Percentiles rank a stretch among this genome's conserved stretches.
Conservation (phyloP, 192 early-diverging fungal genomes). For the Gonapodya sp. region DNA sequence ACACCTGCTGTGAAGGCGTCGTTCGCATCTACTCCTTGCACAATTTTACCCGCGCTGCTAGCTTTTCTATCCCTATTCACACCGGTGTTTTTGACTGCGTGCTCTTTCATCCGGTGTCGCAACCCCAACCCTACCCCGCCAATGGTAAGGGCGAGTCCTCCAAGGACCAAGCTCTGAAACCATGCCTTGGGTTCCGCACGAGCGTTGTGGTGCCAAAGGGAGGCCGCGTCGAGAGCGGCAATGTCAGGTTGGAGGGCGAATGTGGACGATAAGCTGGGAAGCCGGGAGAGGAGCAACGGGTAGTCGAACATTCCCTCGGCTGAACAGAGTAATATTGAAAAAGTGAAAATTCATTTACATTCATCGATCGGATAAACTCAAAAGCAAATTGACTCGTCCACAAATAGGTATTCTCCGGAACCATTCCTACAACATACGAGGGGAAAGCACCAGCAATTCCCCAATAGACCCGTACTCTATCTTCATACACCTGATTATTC, state of each 20-base stretch:
- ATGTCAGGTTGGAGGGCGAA: neutral
- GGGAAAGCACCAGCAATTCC: too few relatives aligned
- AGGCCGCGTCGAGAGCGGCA: neutral
- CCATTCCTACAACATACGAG: too few relatives aligned
- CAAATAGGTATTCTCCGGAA: too few relatives aligned
- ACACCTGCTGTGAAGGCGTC: neutral
- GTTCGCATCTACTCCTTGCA: neutral
- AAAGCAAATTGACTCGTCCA: too few relatives aligned
- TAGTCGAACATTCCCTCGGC: neutral
- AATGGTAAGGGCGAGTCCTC: neutral
- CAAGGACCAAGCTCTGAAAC: neutral
- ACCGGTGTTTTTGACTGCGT: too few relatives aligned
- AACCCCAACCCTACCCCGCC: neutral
- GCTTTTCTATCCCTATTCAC: neutral
- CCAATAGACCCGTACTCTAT: too few relatives aligned
- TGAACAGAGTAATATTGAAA: too few relatives aligned
- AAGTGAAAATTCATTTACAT: too few relatives aligned
- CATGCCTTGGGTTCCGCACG: neutral
- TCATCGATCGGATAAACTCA: too few relatives aligned
- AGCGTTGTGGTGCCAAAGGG: neutral
- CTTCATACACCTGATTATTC: too few relatives aligned
- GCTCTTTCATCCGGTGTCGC: too few relatives aligned
- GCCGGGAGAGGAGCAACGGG: neutral
- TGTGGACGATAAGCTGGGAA: neutral
- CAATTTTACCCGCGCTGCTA: neutral